Base-by-base conservation (phyloP, 2,329 filamentous ascomycete species). In the Fusarium fracticaudum region DNA sequence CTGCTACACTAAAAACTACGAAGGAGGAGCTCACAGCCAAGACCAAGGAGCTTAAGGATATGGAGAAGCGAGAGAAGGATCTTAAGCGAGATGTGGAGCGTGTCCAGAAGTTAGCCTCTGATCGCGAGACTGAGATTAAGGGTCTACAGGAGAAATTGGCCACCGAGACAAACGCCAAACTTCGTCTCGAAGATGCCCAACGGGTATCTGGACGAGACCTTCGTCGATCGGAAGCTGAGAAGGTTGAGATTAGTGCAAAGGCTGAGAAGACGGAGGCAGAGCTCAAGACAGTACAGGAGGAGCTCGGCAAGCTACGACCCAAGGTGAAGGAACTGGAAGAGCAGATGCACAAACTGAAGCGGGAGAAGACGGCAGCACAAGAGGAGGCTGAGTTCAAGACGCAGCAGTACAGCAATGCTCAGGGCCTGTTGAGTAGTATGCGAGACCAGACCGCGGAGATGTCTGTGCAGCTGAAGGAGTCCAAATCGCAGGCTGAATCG, bases 381-480 rank as follows among this genome's bases (percentile, higher is more conserved):
- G 94, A 98, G 74, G 95, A 98, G 77, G 89, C 93, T 1, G 90
- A 95, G 62, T 88, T 98, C 68, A 97, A 96, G 85, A 89, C 90
- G 5, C 93, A 94, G 44, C 94, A 98, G 82, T 95, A 97, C 79
- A 89, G 90, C 60, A 97, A 92, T 75, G 93, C 94, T 1, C 94
- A 98, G 81, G 93, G 92, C 58, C 85, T 98, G 20, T 91, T 98
- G 81, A 92, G 92, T 77, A 97, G 94, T 80, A 96, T 98, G 94
- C 93, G 95, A 69, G 95, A 98, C 77, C 95, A 98, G 84, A 93
- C 92, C 1, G 90, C 93, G 4, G 96, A 99, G 84, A 89, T 98
- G 79, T 91, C 92, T 10, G 93, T 94, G 74, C 96, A 98, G 84
- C 92, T 98, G 83, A 97, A 96, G 82, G 96, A 99, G 83, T 91